These are phyloP conservation scores for Dictyostelium purpureum DNA, from an alignment of 78 protist genomes.

Conservation along the genomic window DNA sequence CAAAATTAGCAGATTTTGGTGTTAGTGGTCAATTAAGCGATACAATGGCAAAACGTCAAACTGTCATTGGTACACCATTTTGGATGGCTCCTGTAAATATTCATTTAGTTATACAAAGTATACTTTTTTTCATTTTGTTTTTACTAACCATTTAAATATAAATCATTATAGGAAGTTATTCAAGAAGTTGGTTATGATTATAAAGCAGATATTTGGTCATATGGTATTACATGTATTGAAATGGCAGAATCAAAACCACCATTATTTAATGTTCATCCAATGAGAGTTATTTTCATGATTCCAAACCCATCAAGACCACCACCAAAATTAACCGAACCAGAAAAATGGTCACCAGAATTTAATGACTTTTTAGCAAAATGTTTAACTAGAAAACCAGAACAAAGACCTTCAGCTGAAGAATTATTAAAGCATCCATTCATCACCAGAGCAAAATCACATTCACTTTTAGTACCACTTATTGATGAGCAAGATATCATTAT, in stretches of 20 bases:
- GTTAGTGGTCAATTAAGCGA: constrained; percentile 72
- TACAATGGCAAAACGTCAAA: constrained; percentile 74
- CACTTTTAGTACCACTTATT: constrained; percentile 47
- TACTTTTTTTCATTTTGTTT: not conserved
- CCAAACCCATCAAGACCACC: constrained; percentile 80
- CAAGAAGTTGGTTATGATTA: constrained; percentile 82
- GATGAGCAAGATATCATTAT: constrained; percentile 77
- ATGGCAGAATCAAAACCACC: constrained; percentile 92
- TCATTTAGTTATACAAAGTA: too few relatives aligned
- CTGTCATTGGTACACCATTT: constrained; percentile 92
- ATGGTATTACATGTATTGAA: constrained; percentile 94
- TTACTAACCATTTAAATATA: too few relatives aligned
- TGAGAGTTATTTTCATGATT: constrained; percentile 89
- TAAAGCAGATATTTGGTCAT: constrained; percentile 91
- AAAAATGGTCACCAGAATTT: constrained; percentile 70
- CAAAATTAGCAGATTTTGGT: constrained; percentile 84
- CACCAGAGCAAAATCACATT: constrained; percentile 26
- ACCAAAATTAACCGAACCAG: constrained; percentile 78
- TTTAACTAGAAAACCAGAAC: constrained; percentile 84
- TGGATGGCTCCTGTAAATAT: constrained; percentile 98
- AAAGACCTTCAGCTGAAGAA: constrained; percentile 87
- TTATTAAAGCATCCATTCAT: constrained; percentile 78
- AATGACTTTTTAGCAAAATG: constrained; percentile 87
- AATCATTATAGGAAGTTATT: too few relatives aligned
- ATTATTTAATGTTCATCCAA: constrained; percentile 84